A percentile compares a stretch with the other conserved stretches of the same genome.
These are phyloP conservation scores for Thermoascus crustaceus DNA, from an alignment of 2,329 filamentous ascomycete genomes.

Conservation along the genomic window DNA sequence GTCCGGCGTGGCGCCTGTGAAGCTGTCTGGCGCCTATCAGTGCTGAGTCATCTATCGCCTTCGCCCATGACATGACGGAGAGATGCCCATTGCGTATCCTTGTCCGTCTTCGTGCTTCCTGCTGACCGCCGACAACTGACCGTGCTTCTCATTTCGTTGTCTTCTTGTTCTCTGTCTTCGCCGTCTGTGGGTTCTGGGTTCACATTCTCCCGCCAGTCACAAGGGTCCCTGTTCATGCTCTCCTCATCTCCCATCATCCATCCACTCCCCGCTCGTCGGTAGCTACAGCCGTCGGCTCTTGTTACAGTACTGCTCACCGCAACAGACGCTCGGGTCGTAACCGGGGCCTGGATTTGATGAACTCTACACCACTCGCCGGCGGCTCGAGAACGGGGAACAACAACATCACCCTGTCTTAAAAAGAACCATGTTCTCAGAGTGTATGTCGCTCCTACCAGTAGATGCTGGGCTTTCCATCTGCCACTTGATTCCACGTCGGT, in stretches of 20 bases:
- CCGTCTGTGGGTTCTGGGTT: background rate
- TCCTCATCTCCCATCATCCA: background rate
- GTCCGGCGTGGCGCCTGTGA: constrained; percentile 1
- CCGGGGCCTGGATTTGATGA: too few species aligned
- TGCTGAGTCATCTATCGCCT: constrained; percentile 31
- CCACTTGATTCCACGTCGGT: constrained; percentile 8
- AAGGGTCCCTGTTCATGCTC: background rate
- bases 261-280: background rate
- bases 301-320: constrained; percentile 1
- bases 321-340: background rate
- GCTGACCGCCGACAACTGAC: too few species aligned
- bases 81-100: constrained; percentile 11
- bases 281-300: background rate
- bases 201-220: background rate
- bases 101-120: background rate
- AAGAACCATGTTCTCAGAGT: constrained; percentile 86
- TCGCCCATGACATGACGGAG: too few species aligned
- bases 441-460: constrained; percentile 47
- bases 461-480: constrained; percentile 2
- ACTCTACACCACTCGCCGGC: constrained; percentile 6
- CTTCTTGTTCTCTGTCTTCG: too few species aligned
- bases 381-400: constrained; percentile 13
- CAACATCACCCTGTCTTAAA: too few species aligned
- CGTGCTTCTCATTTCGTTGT: too few species aligned
- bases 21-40: background rate